phyloP scores from a whole-genome alignment of 2,329 filamentous ascomycete species.

The Eutypella sp. region DNA sequence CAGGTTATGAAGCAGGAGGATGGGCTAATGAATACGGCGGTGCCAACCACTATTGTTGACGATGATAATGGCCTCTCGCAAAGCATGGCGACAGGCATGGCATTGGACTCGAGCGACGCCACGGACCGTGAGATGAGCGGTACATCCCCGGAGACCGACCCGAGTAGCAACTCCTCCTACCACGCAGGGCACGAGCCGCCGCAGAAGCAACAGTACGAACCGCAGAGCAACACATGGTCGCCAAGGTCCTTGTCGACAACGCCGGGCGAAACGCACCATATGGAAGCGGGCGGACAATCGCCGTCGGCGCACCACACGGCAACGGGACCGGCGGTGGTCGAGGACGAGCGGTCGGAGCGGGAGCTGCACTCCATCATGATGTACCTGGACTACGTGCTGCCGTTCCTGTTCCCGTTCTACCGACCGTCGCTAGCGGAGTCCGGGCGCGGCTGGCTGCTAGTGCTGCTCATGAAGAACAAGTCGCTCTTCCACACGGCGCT shows the following conservation, averaged over 20 bases:
- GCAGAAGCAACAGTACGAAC: background rate
- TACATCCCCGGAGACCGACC: background rate
- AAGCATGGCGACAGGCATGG: background rate
- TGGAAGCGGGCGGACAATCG: background rate
- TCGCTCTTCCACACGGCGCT: slow-evolving; percentile 53
- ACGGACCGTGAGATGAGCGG: background rate
- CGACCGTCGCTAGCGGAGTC: slow-evolving; percentile 49
- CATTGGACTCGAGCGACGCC: background rate
- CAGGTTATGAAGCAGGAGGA: background rate
- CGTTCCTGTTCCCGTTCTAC: slow-evolving; percentile 60
- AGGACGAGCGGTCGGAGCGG: slow-evolving; percentile 11
- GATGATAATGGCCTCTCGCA: background rate
- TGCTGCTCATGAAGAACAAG: slow-evolving; percentile 51
- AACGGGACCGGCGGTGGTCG: slow-evolving; percentile 1
- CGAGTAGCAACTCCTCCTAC: background rate
- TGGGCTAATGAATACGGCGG: too few species aligned
- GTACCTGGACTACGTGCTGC: slow-evolving; percentile 58
- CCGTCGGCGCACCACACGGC: background rate
- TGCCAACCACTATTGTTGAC: background rate
- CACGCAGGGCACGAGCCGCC: background rate
- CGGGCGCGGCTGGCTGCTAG: slow-evolving; percentile 57
- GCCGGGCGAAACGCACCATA: background rate
- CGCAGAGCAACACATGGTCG: background rate
- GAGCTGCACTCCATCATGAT: slow-evolving; percentile 43
- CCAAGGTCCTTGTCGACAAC: background rate